Conservation (phyloP, 345 rosid species). For the Camelina hispida region DNA sequence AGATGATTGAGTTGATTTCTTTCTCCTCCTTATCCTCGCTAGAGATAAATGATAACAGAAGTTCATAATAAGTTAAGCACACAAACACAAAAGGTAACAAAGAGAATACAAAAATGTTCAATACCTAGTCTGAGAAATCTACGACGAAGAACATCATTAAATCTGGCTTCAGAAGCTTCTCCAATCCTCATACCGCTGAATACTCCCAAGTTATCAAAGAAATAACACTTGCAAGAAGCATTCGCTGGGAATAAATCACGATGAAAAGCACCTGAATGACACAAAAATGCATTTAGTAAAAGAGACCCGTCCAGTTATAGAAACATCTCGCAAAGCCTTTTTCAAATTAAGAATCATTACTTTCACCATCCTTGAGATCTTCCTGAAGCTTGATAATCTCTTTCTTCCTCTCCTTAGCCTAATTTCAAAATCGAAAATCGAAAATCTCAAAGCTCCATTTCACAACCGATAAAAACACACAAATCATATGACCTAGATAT, state of each 20-base stretch:
- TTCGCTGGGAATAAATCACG: conserved; percentile 63
- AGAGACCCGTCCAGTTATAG: not conserved
- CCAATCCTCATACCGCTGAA: conserved; percentile 45
- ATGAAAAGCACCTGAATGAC: conserved; percentile 55
- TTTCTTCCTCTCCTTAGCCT: conserved; percentile 88
- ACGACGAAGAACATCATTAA: conserved; percentile 69
- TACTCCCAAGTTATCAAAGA: conserved; percentile 82
- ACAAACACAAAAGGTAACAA: not conserved
- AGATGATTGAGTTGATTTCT: conserved; percentile 47
- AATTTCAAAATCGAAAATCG: conserved; percentile 23
- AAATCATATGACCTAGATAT: not conserved
- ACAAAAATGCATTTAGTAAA: conserved; percentile 1
- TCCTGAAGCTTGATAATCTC: conserved; percentile 73
- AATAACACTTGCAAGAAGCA: conserved; percentile 85
- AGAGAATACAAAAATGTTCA: not conserved
- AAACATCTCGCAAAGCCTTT: conserved; percentile 6
- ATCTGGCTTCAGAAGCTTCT: conserved; percentile 57
- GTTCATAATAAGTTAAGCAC: conserved; percentile 24
- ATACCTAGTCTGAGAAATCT: conserved; percentile 85
- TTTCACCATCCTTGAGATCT: conserved; percentile 83
- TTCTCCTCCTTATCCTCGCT: conserved; percentile 63
- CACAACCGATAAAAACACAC: conserved; percentile 15
- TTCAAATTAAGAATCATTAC: conserved; percentile 39
- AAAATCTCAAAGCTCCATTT: conserved; percentile 6
- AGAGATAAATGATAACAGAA: conserved; percentile 30